Evolutionary conservation across 2,329 filamentous ascomycete genomes (phyloP).

Genomic region (Cercospora beticola): DNA sequence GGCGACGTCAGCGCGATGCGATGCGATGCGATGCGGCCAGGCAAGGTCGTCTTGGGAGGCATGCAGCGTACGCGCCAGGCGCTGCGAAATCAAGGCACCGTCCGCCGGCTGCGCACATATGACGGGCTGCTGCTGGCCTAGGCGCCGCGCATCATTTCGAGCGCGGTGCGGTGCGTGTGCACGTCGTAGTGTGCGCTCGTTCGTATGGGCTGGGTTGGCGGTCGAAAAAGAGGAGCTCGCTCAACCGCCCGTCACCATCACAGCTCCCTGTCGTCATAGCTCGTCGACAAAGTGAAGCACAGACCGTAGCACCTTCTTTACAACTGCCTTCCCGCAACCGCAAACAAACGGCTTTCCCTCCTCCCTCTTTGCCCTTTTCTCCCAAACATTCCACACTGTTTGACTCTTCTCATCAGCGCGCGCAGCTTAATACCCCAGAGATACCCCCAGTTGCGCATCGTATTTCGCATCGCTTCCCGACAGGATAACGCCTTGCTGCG

Average conservation of each 20-base stretch:
- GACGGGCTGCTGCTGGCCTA: background rate
- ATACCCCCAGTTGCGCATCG: conserved; percentile 12
- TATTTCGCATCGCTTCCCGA: conserved; percentile 9
- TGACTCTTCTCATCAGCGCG: conserved; percentile 1
- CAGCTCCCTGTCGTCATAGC: background rate
- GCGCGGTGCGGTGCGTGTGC: background rate
- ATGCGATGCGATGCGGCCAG: background rate
- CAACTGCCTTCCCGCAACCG: conserved; percentile 1
- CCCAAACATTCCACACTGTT: background rate
- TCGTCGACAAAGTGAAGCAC: background rate
- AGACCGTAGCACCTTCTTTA: background rate
- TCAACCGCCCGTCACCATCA: background rate
- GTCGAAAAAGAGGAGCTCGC: background rate
- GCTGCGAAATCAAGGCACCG: conserved; percentile 3
- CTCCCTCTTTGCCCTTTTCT: background rate
- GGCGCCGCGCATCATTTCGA: background rate
- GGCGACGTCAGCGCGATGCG: background rate
- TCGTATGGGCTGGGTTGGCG: background rate
- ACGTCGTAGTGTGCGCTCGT: background rate
- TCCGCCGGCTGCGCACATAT: conserved; percentile 1
- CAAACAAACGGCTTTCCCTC: background rate
- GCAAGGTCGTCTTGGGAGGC: background rate
- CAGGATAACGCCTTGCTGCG: conserved; percentile 13
- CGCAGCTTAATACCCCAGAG: conserved; percentile 13
- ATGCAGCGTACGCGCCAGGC: background rate